A percentile compares a stretch with the other conserved stretches of the same genome.
phyloP scores from a whole-genome alignment of 495 filamentous ascomycete genomes.

The Neurospora sp. region DNA sequence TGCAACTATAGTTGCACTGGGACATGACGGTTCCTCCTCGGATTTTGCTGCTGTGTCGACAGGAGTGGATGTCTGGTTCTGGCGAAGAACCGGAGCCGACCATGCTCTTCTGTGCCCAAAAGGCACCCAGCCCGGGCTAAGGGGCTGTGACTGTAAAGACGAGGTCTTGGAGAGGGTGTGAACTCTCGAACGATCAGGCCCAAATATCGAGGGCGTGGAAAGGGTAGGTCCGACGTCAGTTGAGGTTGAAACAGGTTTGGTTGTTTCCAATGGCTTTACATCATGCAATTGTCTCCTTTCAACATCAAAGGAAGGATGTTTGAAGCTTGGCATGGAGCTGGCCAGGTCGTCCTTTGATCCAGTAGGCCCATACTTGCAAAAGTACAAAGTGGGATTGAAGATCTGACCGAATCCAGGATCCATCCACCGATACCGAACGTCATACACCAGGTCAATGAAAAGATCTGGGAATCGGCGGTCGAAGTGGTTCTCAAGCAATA shows the following conservation, averaged over 20 bases:
- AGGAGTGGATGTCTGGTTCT: background rate
- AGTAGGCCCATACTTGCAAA: background rate
- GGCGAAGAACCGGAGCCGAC: background rate
- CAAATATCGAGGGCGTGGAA: background rate
- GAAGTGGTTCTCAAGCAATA: background rate
- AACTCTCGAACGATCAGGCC: background rate
- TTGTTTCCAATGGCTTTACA: background rate
- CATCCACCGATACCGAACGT: background rate
- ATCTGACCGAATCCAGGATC: background rate
- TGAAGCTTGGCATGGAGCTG: background rate
- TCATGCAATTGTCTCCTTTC: background rate
- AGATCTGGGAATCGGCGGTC: background rate
- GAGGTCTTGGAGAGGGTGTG: background rate
- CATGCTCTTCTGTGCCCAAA: background rate
- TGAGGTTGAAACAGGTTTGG: background rate
- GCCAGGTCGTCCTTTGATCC: background rate
- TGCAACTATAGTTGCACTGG: background rate
- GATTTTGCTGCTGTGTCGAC: background rate
- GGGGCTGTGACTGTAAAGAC: background rate
- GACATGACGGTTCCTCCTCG: background rate
- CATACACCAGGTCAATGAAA: background rate
- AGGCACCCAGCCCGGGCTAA: background rate
- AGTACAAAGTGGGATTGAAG: background rate
- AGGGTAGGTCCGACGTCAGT: background rate
- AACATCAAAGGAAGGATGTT: background rate